phyloP scores from a whole-genome alignment of 257 asterid genomes.

The Coffea eugenioides region DNA sequence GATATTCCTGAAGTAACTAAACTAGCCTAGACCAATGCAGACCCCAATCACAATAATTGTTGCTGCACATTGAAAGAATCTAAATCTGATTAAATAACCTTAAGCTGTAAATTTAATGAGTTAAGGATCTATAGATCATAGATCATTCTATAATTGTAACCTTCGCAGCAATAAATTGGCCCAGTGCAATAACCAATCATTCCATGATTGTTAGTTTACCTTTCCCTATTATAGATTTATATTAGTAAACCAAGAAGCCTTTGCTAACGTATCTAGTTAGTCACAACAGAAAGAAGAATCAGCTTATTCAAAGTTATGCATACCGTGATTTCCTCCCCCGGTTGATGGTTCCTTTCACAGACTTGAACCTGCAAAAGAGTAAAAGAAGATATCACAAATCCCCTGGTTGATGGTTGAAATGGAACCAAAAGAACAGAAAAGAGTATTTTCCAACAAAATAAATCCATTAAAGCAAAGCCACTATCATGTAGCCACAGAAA shows the following conservation, averaged over 20 bases:
- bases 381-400: conserved; percentile 1
- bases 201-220: neutral
- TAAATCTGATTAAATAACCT: neutral
- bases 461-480: neutral
- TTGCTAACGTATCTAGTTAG: neutral
- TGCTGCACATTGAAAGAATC: neutral
- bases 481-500: neutral
- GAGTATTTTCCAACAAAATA: neutral
- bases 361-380: conserved; percentile 71
- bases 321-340: conserved; percentile 89
- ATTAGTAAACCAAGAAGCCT: neutral
- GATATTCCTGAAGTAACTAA: neutral
- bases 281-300: neutral
- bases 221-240: neutral
- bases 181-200: neutral
- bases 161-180: neutral
- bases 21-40: neutral
- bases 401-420: no score
- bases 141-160: neutral
- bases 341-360: conserved; percentile 91
- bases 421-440: neutral
- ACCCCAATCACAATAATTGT: neutral
- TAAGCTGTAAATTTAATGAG: neutral
- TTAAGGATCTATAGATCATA: no score
- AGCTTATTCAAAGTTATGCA: neutral